A percentile compares a stretch with the other conserved stretches of the same genome.
Conservation (phyloP, 345 rosid species). For the Camelina sativa region DNA sequence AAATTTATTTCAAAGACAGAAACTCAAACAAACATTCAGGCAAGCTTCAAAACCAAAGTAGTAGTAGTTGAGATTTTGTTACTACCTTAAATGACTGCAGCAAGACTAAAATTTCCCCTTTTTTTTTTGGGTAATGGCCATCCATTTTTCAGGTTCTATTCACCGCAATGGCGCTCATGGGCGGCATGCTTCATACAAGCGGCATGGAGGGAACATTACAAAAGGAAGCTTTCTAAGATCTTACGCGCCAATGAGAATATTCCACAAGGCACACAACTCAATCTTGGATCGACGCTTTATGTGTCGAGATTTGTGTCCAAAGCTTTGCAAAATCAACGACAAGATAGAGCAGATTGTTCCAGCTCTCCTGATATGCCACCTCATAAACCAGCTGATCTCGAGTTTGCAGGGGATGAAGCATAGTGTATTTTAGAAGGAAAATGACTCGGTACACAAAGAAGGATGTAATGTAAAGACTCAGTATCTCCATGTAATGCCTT, state of each 20-base stretch:
- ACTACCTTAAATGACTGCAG: neutral
- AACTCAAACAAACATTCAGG: slow-evolving; percentile 58
- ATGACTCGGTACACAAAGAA: neutral
- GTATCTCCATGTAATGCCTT: no score
- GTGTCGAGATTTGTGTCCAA: slow-evolving; percentile 56
- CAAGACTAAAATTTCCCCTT: no score
- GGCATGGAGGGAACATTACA: slow-evolving; percentile 61
- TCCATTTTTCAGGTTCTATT: slow-evolving; percentile 50
- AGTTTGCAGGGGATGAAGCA: slow-evolving; percentile 28
- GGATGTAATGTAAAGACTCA: slow-evolving; percentile 1
- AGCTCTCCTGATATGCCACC: slow-evolving; percentile 40
- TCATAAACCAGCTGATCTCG: slow-evolving; percentile 50
- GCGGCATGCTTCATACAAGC: slow-evolving; percentile 71
- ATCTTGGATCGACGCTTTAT: slow-evolving; percentile 47
- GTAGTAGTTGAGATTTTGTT: neutral
- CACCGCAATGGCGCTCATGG: slow-evolving; percentile 67
- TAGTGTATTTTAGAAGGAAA: neutral
- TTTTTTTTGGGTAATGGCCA: no score
- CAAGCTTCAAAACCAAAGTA: slow-evolving; percentile 8
- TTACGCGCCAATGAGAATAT: neutral
- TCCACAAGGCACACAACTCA: slow-evolving; percentile 27
- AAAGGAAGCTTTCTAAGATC: slow-evolving; percentile 47
- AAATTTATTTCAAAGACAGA: slow-evolving; percentile 52
- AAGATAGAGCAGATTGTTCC: slow-evolving; percentile 19
- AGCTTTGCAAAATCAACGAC: slow-evolving; percentile 40